These are phyloP conservation scores for Phalaenopsis aphrodite DNA, from an alignment of 106 monocot genomes.

Conservation along the genomic window DNA sequence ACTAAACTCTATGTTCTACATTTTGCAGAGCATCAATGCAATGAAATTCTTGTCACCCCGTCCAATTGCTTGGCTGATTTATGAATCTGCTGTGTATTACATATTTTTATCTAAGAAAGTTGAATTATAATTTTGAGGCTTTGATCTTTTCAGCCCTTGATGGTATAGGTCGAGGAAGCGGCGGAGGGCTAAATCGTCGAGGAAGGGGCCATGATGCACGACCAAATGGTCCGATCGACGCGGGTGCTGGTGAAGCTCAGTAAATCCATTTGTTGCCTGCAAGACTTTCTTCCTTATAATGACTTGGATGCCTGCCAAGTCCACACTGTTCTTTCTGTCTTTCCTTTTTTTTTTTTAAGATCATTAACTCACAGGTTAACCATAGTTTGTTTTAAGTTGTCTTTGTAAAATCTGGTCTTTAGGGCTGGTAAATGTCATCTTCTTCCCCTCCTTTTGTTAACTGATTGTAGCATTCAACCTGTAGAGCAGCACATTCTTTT, in stretches of 20 bases:
- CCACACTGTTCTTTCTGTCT: neutral
- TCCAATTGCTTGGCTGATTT: too few relatives aligned
- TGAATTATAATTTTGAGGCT: too few relatives aligned
- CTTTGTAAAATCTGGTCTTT: neutral
- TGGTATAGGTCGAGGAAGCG: neutral
- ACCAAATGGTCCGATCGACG: neutral
- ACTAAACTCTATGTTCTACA: too few relatives aligned
- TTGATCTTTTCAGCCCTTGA: neutral
- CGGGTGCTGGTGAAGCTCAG: neutral
- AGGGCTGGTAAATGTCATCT: neutral
- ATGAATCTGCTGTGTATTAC: too few relatives aligned
- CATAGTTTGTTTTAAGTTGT: neutral
- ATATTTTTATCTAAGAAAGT: too few relatives aligned
- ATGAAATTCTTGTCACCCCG: too few relatives aligned
- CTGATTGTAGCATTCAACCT: neutral
- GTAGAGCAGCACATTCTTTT: constrained; percentile 8
- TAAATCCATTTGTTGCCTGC: neutral
- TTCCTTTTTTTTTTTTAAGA: neutral
- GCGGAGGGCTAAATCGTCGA: neutral
- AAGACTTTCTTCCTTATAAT: constrained; percentile 1
- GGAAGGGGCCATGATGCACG: neutral
- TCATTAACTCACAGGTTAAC: neutral
- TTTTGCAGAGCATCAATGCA: too few relatives aligned
- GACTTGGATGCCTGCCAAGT: neutral
- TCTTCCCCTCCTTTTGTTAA: neutral